phyloP scores from a whole-genome alignment of 768 basidiomycete genomes.

The Tubosaeta sp. region DNA sequence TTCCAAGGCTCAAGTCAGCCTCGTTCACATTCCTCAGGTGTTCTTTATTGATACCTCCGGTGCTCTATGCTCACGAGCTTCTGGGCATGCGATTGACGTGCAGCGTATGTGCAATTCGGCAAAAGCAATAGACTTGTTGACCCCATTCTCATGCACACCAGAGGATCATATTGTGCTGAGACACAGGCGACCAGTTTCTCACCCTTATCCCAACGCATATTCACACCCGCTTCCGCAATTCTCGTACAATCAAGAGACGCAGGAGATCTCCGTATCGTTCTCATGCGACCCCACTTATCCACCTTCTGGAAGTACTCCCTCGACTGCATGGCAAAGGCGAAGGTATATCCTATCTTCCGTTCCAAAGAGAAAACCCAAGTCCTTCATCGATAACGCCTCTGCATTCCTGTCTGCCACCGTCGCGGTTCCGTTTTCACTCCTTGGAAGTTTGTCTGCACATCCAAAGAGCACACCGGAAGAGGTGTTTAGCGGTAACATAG shows the following conservation, averaged over 20 bases:
- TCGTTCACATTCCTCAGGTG: constrained; percentile 44
- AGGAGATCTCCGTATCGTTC: constrained; percentile 60
- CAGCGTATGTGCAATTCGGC: constrained; percentile 45
- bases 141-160: constrained; percentile 24
- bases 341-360: constrained; percentile 62
- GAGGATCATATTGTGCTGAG: constrained; percentile 67
- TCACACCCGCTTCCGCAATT: constrained; percentile 76
- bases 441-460: constrained; percentile 34
- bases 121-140: background rate
- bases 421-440: constrained; percentile 51
- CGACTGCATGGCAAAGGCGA: constrained; percentile 53
- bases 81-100: constrained; percentile 80
- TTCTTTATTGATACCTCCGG: constrained; percentile 82
- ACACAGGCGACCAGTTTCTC: constrained; percentile 70
- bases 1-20: background rate
- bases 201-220: constrained; percentile 74
- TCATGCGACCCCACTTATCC: constrained; percentile 63
- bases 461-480: constrained; percentile 57
- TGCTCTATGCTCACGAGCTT: constrained; percentile 68
- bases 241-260: constrained; percentile 48
- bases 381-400: constrained; percentile 68
- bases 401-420: constrained; percentile 60
- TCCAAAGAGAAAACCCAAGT: constrained; percentile 63
- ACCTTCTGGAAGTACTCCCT: constrained; percentile 25
- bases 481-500: constrained; percentile 63